Evolutionary conservation across 129 eudicot species (phyloP).

Genomic region (Helianthus tuberosus): DNA sequence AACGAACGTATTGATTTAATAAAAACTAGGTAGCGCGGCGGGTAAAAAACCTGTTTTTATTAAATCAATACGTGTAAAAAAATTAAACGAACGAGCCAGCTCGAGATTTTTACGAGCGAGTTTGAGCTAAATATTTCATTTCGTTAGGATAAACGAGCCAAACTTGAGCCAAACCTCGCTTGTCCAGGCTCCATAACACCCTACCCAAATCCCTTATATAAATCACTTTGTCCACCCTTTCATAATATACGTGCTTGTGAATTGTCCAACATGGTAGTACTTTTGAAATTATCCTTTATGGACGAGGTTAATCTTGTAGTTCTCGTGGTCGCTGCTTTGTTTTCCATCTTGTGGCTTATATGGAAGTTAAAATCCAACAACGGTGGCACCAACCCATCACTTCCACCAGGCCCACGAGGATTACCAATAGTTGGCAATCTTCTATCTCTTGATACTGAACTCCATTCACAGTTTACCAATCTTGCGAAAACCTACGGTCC

Average conservation of each 20-base stretch:
- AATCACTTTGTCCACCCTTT: background rate
- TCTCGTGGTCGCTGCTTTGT: background rate
- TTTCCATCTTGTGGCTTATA: constrained; percentile 14
- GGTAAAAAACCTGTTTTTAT: too few species aligned
- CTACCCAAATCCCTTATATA: background rate
- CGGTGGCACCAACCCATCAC: background rate
- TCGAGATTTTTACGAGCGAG: too few species aligned
- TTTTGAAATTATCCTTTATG: background rate
- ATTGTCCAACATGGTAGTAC: background rate
- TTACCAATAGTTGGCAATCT: constrained; percentile 63
- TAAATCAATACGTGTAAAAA: too few species aligned
- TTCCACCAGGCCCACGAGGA: constrained; percentile 54
- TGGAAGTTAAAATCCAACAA: constrained; percentile 7
- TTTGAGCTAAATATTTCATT: too few species aligned
- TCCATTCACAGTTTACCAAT: constrained; percentile 48
- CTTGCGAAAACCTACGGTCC: constrained; percentile 56
- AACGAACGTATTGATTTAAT: too few species aligned
- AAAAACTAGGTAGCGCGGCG: too few species aligned
- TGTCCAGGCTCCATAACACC: background rate
- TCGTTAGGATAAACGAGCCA: too few species aligned
- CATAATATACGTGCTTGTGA: background rate
- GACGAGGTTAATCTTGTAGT: background rate
- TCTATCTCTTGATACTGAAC: constrained; percentile 58
- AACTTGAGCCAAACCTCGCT: too few species aligned
- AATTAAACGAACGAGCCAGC: too few species aligned